Evolutionary conservation across 1,139 yeast genomes (phyloP), one percentile per base, ranked within the genome.

Genomic region (Petasospora rhodanensis): DNA sequence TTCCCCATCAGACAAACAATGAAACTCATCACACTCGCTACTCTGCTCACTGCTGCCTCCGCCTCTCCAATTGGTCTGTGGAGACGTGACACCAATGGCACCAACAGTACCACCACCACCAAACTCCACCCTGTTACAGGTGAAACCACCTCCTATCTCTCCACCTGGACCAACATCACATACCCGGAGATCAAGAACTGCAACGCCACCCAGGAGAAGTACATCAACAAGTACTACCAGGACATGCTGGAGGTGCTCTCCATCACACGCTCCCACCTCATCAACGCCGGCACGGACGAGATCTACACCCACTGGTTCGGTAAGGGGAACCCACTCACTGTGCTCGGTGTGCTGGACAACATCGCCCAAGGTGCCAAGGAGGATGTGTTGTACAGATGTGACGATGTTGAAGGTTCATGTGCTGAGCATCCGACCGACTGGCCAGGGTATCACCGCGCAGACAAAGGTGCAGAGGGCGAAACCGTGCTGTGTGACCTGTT

Each of bases 191-290:
- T 32, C 6, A 18, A 19, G 32, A 32, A 32, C 24, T 32, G 36
- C 16, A 32, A 32, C 18, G 32, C 14, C 10, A 25, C 36, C 4
- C 29, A 28, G 29, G 16, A 22, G 17, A 32, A 32, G 29, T 28
- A 21, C 27, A 24, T 32, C 26, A 32, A 32, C 29, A 32, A 32
- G 26, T 32, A 32, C 24, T 28, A 32, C 26, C 36, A 32, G 25
- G 36, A 32, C 22, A 28, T 32, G 32, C 26, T 32, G 5, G 32
- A 28, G 9, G 18, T 32, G 4, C 14, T 28, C 19, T 32, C 36
- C 11, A 27, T 25, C 18, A 29, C 32, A 6, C 32, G 32, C 14
- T 24, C 29, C 3, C 32, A 28, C 17, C 18, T 32, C 12, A 15
- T 32, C n/a, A 11, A 11, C 17, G 22, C 22, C 18, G 29, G 25